Conservation (phyloP, 225 moss, liverwort and hornwort genomes). For the Thuidium tamariscinum region DNA sequence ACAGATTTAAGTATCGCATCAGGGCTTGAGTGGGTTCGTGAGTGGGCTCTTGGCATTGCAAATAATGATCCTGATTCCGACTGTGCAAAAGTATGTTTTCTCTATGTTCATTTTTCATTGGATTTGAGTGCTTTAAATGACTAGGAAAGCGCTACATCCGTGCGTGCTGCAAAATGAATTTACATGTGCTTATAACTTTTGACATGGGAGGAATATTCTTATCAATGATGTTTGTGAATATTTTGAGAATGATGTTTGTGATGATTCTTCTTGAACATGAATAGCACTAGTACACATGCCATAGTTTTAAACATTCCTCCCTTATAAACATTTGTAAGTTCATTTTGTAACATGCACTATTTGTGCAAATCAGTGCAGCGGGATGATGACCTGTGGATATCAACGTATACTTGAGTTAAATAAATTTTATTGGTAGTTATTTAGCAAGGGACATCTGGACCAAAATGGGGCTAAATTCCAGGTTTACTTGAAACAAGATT, state of each 20-base stretch:
- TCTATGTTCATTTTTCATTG: background rate
- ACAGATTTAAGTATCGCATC: constrained; percentile 39
- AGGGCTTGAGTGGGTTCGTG: constrained; percentile 89
- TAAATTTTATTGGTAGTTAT: background rate
- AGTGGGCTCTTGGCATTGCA: constrained; percentile 79
- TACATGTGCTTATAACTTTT: background rate
- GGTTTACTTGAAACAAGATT: background rate
- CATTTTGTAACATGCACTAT: background rate
- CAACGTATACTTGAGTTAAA: background rate
- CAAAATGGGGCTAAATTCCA: background rate
- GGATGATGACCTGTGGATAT: background rate
- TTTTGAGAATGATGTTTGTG: background rate
- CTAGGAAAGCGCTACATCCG: background rate
- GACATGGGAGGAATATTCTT: background rate
- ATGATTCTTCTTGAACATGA: background rate
- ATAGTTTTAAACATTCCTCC: background rate
- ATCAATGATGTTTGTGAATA: background rate
- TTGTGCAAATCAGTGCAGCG: background rate
- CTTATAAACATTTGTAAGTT: background rate
- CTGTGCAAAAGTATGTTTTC: constrained; percentile 50
- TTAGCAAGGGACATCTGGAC: background rate
- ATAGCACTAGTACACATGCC: too few relatives aligned
- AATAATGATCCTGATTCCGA: constrained; percentile 66
- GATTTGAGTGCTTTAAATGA: background rate
- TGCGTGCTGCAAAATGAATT: background rate